Conservation (phyloP, 2,329 filamentous ascomycete genomes). For the Westerdykella ornata region DNA sequence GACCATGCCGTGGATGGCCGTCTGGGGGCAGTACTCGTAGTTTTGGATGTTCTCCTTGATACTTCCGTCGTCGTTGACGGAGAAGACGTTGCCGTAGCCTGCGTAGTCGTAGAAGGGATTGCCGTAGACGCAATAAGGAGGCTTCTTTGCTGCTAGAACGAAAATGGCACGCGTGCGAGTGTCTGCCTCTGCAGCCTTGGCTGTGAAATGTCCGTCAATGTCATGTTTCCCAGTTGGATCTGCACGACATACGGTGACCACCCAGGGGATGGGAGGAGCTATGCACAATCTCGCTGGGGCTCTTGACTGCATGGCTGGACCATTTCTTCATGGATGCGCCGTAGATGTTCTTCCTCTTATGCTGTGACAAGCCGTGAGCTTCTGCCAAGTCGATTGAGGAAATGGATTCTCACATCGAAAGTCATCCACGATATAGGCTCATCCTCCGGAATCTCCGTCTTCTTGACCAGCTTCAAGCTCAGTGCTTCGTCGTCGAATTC, state of each 20-base stretch:
- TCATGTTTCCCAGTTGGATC: conserved; percentile 7
- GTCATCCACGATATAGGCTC: conserved; percentile 94
- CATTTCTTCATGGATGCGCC: conserved; percentile 91
- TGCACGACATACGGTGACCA: conserved; percentile 57
- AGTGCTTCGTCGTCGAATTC: conserved; percentile 78
- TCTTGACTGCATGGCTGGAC: conserved; percentile 72
- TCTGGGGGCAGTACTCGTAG: conserved; percentile 62
- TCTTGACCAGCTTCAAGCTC: conserved; percentile 67
- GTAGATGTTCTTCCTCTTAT: conserved; percentile 77
- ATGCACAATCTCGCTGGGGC: conserved; percentile 69
- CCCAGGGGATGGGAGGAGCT: conserved; percentile 67
- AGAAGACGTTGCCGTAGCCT: conserved; percentile 72
- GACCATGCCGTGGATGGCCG: conserved; percentile 75
- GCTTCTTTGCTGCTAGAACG: conserved; percentile 68
- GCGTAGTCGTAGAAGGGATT: conserved; percentile 87
- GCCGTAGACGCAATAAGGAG: conserved; percentile 77
- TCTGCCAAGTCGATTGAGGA: conserved; percentile 1
- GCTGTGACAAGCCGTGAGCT: conserved; percentile 44
- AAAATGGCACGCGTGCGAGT: conserved; percentile 88
- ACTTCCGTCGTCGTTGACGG: conserved; percentile 51
- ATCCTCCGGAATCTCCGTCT: conserved; percentile 71
- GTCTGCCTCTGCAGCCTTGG: conserved; percentile 58
- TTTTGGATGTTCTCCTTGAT: conserved; percentile 62
- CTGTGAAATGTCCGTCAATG: conserved; percentile 41
- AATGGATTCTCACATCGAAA: conserved; percentile 59